Percentiles rank a stretch among this genome's conserved stretches.
Conservation (phyloP, 345 rosid species). For the Citrus hindsii region DNA sequence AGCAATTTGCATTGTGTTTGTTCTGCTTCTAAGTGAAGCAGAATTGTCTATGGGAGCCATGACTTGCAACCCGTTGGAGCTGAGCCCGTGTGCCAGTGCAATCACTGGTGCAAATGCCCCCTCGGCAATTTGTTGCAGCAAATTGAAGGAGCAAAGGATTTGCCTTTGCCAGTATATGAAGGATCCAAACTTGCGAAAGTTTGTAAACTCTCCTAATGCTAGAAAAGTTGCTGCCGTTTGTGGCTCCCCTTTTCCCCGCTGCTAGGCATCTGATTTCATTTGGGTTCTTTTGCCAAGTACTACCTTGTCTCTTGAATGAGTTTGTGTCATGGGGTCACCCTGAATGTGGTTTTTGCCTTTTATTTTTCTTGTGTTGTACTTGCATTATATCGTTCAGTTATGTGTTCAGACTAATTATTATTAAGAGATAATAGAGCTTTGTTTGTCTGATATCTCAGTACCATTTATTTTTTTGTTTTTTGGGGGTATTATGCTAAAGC, state of each 20-base stretch:
- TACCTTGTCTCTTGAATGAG: no score
- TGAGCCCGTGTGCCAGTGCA: conserved; percentile 19
- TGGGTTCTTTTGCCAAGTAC: no score
- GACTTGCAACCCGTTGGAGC: conserved; percentile 17
- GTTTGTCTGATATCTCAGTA: background rate
- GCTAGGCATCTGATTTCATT: background rate
- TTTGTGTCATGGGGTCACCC: background rate
- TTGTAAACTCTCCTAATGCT: conserved; percentile 28
- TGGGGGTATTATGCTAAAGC: background rate
- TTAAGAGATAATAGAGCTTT: background rate
- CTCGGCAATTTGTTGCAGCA: conserved; percentile 14
- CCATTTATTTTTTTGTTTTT: background rate
- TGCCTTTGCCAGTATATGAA: conserved; percentile 30
- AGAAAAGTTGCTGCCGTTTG: conserved; percentile 22
- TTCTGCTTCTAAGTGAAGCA: conserved; percentile 1
- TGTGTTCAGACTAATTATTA: background rate
- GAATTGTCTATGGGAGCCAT: background rate
- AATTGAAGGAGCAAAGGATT: conserved; percentile 20
- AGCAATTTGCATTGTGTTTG: background rate
- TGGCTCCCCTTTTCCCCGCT: conserved; percentile 20
- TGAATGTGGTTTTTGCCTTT: background rate
- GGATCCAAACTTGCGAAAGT: conserved; percentile 11
- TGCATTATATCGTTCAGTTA: background rate
- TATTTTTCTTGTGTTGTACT: background rate
- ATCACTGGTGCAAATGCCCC: conserved; percentile 6